These are phyloP conservation scores for Panicum virgatum DNA, from an alignment of 202 grass and related monocot genomes.

Conservation along the genomic window DNA sequence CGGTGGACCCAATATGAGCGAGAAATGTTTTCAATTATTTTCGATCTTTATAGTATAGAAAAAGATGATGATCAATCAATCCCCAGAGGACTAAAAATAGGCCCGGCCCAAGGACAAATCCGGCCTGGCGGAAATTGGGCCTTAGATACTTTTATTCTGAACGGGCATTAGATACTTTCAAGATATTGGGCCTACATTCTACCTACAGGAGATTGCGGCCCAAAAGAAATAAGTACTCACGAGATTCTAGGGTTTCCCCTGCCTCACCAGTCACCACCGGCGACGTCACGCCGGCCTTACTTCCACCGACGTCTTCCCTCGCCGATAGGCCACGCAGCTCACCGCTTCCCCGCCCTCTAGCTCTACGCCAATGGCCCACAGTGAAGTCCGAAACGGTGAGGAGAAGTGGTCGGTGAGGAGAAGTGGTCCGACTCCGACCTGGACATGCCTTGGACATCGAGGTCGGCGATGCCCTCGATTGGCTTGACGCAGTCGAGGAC, in stretches of 20 bases:
- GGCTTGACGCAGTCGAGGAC: conserved; percentile 67
- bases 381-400: neutral
- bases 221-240: neutral
- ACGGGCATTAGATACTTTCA: neutral
- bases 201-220: neutral
- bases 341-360: neutral
- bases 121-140: neutral
- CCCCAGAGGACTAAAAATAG: neutral
- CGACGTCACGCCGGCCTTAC: no score
- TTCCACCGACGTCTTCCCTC: no score
- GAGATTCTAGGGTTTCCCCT: neutral
- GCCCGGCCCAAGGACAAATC: neutral
- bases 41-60: no score
- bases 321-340: neutral
- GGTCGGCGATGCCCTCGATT: conserved; percentile 70
- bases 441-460: conserved; percentile 61
- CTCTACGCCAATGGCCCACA: neutral
- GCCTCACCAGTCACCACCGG: neutral
- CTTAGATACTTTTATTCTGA: neutral
- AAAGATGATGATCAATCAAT: no score
- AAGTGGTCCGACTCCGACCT: conserved; percentile 74
- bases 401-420: conserved; percentile 23
- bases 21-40: no score
- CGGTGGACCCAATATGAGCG: no score
- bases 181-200: neutral